Conservation (phyloP, 2,329 filamentous ascomycete species). For the Fusarium transvaalense region DNA sequence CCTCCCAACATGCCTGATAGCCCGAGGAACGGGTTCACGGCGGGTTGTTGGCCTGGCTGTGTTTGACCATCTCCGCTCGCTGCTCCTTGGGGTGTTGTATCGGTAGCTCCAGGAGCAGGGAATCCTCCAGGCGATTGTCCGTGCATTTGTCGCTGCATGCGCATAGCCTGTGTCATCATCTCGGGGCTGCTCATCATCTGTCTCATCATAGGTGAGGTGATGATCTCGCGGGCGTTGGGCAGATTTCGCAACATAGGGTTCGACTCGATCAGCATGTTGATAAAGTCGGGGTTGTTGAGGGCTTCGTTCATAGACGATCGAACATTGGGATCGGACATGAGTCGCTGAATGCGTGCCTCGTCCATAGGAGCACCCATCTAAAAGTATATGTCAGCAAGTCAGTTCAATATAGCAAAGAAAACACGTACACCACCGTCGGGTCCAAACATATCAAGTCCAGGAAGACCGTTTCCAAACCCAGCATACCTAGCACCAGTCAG, state of each 20-base stretch:
- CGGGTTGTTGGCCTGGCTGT: conserved; percentile 56
- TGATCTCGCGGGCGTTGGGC: conserved; percentile 83
- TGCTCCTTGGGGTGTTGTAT: conserved; percentile 77
- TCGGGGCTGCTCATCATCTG: conserved; percentile 94
- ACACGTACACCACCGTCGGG: conserved; percentile 89
- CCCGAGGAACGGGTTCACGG: conserved; percentile 52
- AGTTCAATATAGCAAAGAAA: neutral
- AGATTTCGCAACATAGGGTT: conserved; percentile 85
- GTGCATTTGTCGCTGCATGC: conserved; percentile 81
- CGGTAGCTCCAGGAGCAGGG: conserved; percentile 90
- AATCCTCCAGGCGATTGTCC: conserved; percentile 72
- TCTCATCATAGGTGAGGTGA: conserved; percentile 89
- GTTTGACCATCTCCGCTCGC: conserved; percentile 47
- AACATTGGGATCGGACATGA: conserved; percentile 91
- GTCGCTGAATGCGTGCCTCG: conserved; percentile 82
- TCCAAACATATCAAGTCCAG: conserved; percentile 89
- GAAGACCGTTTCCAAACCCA: conserved; percentile 84
- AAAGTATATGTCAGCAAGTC: conserved; percentile 24
- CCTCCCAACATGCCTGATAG: conserved; percentile 43
- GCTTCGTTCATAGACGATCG: conserved; percentile 92
- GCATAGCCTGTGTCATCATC: conserved; percentile 82
- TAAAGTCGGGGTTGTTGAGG: conserved; percentile 92
- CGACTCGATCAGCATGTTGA: conserved; percentile 93
- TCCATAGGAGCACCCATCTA: conserved; percentile 91
- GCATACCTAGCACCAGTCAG: conserved; percentile 95